phyloP scores from a whole-genome alignment of 1,284 basidiomycete genomes.

The Anthracocystis panici-leucophaei region DNA sequence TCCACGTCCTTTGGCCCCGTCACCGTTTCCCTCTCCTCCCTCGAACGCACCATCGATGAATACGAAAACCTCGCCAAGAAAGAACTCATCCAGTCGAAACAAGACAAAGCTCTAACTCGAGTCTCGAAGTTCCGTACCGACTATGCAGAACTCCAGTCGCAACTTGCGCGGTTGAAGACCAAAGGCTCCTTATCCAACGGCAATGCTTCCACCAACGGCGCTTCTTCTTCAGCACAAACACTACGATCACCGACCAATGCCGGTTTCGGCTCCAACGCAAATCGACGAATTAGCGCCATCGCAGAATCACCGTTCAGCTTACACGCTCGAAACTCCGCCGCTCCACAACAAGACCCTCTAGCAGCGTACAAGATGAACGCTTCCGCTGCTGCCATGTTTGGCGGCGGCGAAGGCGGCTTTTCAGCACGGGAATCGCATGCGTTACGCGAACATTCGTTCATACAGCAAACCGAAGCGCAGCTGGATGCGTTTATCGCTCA shows the following conservation, averaged over 20 bases:
- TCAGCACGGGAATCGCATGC: slow-evolving; percentile 63
- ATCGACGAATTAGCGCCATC: slow-evolving; percentile 24
- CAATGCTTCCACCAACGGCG: neutral
- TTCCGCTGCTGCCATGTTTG: slow-evolving; percentile 64
- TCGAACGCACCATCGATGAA: slow-evolving; percentile 67
- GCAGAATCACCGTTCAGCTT: slow-evolving; percentile 60
- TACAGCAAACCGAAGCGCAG: slow-evolving; percentile 66
- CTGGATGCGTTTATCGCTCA: slow-evolving; percentile 68
- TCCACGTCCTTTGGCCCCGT: slow-evolving; percentile 56
- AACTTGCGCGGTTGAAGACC: slow-evolving; percentile 51
- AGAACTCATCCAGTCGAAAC: slow-evolving; percentile 65
- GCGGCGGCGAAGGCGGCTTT: slow-evolving; percentile 21
- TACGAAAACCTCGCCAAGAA: slow-evolving; percentile 67
- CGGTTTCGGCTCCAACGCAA: slow-evolving; percentile 22
- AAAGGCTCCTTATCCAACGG: slow-evolving; percentile 33
- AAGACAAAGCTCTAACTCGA: slow-evolving; percentile 65
- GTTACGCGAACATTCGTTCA: slow-evolving; percentile 67
- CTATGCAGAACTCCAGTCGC: slow-evolving; percentile 52
- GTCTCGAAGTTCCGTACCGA: slow-evolving; percentile 65
- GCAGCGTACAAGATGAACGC: slow-evolving; percentile 66
- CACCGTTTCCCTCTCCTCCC: slow-evolving; percentile 57
- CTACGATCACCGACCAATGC: slow-evolving; percentile 25
- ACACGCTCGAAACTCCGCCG: slow-evolving; percentile 50
- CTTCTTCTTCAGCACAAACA: slow-evolving; percentile 11
- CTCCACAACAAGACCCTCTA: slow-evolving; percentile 47